Evolutionary conservation across 2,329 filamentous ascomycete species (phyloP).

Genomic region (Fusarium sp.): DNA sequence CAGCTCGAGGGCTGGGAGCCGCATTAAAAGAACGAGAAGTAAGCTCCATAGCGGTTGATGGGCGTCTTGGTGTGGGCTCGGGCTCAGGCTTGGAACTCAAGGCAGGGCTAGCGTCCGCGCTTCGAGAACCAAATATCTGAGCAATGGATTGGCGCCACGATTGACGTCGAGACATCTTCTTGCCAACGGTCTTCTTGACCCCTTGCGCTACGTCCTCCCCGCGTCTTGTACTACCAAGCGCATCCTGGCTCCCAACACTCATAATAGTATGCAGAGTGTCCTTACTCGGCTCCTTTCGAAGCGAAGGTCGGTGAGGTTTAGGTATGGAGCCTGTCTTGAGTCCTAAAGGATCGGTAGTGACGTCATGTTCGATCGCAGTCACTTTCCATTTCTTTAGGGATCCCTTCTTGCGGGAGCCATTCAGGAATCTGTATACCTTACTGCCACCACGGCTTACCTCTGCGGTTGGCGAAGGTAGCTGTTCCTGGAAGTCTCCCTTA

Average conservation of each 20-base stretch:
- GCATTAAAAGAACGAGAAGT: background rate
- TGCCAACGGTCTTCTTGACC: background rate
- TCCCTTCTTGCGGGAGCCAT: constrained; percentile 31
- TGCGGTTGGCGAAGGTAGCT: background rate
- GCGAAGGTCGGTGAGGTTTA: constrained; percentile 49
- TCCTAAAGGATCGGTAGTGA: constrained; percentile 46
- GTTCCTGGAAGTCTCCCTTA: background rate
- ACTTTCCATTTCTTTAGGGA: constrained; percentile 26
- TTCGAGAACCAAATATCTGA: constrained; percentile 31
- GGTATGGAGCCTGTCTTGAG: constrained; percentile 38
- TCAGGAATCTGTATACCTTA: constrained; percentile 33
- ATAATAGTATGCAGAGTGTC: constrained; percentile 61
- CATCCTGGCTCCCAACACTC: constrained; percentile 59
- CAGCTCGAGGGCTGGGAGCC: background rate
- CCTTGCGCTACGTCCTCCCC: background rate
- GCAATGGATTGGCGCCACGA: constrained; percentile 31
- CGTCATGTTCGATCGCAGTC: constrained; percentile 8
- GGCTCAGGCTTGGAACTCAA: background rate
- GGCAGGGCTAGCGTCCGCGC: constrained; percentile 11
- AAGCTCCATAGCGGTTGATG: constrained; percentile 17
- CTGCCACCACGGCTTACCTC: constrained; percentile 1
- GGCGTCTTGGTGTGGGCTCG: constrained; percentile 6
- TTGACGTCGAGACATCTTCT: constrained; percentile 25
- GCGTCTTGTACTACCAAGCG: constrained; percentile 11
- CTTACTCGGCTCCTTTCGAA: constrained; percentile 55